Evolutionary conservation across 495 filamentous ascomycete genomes (phyloP), one percentile per base, ranked within the genome.

Genomic region (Penicillium salamii): DNA sequence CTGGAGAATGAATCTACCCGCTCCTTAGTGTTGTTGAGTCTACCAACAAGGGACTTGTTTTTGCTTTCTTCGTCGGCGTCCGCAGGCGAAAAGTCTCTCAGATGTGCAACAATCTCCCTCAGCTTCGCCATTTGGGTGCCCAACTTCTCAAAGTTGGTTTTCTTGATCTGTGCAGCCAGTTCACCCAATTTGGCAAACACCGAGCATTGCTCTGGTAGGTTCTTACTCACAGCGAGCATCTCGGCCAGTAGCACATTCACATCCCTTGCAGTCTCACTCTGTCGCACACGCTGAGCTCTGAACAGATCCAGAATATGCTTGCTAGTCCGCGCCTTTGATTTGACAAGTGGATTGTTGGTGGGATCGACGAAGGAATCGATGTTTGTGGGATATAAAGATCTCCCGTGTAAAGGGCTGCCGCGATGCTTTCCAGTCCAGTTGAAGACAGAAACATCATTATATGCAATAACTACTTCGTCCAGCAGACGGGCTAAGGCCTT

Each of bases 401-500:
- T 36, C 12, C 53, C 53, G 5, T 43, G 42, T 1, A 56, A 15
- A 13, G 47, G 28, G 14, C 48, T 56, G 3, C 53, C 47, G 7
- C 34, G 33, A 32, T 56, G 48, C 23, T 52, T 51, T 9, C 53
- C 53, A 2, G 42, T 31, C 53, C 53, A 56, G 28, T 56, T 52
- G 38, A 56, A 56, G 31, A 56, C 53, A 8, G 53, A 51, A 11
- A 56, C 48, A 42, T 56, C 49, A 24, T 52, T 46, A 5, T 29
- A 52, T 15, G 39, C 29, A 17, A 57, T 46, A 6, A 57, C 54
- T 6, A 57, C 54, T 28, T 57, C 54, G 26, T 57, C 54, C 18
- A 57, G n/a, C 12, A 57, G 43, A 3, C 54, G 49, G 15, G 54
- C 23, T 6, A 57, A 39, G 7, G 54, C 54, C 31, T 57, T 57